Evolutionary conservation across 2,329 filamentous ascomycete species (phyloP).

Genomic region (Aspergillus fumigatus): DNA sequence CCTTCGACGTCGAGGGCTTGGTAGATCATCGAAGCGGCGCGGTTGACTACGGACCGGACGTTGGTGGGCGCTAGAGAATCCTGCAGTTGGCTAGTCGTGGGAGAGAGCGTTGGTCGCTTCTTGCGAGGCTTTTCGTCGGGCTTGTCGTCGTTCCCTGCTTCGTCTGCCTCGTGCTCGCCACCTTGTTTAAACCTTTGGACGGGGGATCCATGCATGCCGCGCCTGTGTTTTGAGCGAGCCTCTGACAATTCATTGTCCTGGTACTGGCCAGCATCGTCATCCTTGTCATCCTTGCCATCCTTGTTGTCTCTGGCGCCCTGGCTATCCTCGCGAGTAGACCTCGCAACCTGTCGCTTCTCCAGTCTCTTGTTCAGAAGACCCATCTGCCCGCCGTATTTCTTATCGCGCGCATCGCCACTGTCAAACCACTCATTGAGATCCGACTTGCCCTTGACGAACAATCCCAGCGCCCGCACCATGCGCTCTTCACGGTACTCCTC

Average conservation of each 20-base stretch:
- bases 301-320: too few species aligned
- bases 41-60: constrained; percentile 15
- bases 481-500: constrained; percentile 19
- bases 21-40: constrained; percentile 13
- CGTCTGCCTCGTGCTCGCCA: not conserved
- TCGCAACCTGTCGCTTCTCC: not conserved
- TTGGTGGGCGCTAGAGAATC: constrained; percentile 12
- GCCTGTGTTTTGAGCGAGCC: not conserved
- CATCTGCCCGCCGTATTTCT: not conserved
- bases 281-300: not conserved
- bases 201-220: constrained; percentile 3
- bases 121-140: not conserved
- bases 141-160: not conserved
- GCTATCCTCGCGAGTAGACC: not conserved
- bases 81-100: constrained; percentile 14
- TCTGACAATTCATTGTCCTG: not conserved
- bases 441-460: constrained; percentile 19
- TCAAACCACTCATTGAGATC: constrained; percentile 16
- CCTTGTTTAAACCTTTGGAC: constrained; percentile 10
- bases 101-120: constrained; percentile 11
- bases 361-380: not conserved
- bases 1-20: constrained; percentile 18
- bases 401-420: not conserved
- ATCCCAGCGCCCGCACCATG: constrained; percentile 17
- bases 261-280: not conserved